Conservation (phyloP, 805 yeast species). For the Schizosaccharomyces octosporus region DNA sequence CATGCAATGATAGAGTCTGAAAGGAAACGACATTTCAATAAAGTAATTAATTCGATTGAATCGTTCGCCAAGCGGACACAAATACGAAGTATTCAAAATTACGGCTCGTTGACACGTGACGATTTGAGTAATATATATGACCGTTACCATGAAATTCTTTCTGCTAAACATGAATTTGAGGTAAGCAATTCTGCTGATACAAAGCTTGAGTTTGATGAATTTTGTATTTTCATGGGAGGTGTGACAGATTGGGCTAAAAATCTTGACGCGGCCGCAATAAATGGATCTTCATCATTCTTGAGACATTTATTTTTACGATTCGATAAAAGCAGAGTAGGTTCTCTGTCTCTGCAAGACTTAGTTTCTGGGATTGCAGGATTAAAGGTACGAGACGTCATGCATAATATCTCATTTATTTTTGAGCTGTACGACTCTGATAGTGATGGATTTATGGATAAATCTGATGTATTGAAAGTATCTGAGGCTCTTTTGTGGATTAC, state of each 20-base stretch:
- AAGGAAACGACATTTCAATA: conserved; percentile 45
- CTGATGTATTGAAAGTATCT: conserved; percentile 57
- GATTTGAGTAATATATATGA: conserved; percentile 59
- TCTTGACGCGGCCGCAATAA: conserved; percentile 43
- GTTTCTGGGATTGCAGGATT: conserved; percentile 49
- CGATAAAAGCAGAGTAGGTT: conserved; percentile 32
- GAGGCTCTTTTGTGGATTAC: conserved; percentile 71
- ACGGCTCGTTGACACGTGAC: conserved; percentile 30
- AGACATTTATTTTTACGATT: conserved; percentile 42
- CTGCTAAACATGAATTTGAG: conserved; percentile 24
- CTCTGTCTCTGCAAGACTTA: conserved; percentile 40
- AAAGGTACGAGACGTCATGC: conserved; percentile 51
- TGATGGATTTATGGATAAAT: conserved; percentile 43
- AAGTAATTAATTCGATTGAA: conserved; percentile 67
- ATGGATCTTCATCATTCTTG: conserved; percentile 59
- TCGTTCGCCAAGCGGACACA: conserved; percentile 80
- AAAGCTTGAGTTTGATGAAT: conserved; percentile 52
- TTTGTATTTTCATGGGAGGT: conserved; percentile 49
- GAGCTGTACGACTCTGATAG: conserved; percentile 40
- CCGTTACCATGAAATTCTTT: conserved; percentile 26
- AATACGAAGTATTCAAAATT: conserved; percentile 58
- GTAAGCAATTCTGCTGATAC: conserved; percentile 22
- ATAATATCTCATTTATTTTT: conserved; percentile 54
- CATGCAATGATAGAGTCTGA: conserved; percentile 48
- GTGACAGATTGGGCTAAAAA: conserved; percentile 48